Conservation (phyloP, 1,284 basidiomycete species). For the Ustilago vetiveriae region DNA sequence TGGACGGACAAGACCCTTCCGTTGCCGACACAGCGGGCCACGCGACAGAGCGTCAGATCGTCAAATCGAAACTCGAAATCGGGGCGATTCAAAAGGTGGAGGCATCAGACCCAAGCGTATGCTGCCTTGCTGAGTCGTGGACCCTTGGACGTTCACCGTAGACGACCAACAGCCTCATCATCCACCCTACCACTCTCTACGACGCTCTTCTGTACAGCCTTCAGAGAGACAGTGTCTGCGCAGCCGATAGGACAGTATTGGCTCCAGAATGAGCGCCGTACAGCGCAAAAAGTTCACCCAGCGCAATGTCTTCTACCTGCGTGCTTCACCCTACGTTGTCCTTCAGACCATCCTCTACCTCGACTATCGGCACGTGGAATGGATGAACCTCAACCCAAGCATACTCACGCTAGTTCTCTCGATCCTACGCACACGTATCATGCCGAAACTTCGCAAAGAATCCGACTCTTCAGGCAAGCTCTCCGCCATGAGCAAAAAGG, state of each 20-base stretch:
- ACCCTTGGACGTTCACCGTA: too few species aligned
- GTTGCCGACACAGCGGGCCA: too few species aligned
- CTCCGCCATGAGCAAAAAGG: conserved; percentile 57
- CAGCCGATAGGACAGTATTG: not conserved
- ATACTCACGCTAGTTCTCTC: conserved; percentile 58
- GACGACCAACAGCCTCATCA: too few species aligned
- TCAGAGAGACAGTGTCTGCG: too few species aligned
- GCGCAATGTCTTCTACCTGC: conserved; percentile 67
- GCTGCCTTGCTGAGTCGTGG: conserved; percentile 7
- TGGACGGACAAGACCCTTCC: conserved; percentile 4
- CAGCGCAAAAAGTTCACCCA: conserved; percentile 50
- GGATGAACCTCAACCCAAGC: conserved; percentile 65
- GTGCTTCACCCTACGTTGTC: conserved; percentile 65
- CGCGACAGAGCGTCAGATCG: too few species aligned
- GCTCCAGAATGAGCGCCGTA: conserved; percentile 26
- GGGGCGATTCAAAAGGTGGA: conserved; percentile 13
- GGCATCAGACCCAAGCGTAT: too few species aligned
- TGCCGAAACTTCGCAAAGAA: conserved; percentile 63
- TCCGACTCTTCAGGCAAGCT: conserved; percentile 58
- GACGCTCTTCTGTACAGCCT: too few species aligned
- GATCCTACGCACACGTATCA: conserved; percentile 62
- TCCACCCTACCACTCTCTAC: too few species aligned
- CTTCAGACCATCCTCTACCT: conserved; percentile 68
- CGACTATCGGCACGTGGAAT: conserved; percentile 67
- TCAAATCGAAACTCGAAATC: too few species aligned